Conservation (phyloP, 176 grass and related monocot species). For the Carex kokanica region DNA sequence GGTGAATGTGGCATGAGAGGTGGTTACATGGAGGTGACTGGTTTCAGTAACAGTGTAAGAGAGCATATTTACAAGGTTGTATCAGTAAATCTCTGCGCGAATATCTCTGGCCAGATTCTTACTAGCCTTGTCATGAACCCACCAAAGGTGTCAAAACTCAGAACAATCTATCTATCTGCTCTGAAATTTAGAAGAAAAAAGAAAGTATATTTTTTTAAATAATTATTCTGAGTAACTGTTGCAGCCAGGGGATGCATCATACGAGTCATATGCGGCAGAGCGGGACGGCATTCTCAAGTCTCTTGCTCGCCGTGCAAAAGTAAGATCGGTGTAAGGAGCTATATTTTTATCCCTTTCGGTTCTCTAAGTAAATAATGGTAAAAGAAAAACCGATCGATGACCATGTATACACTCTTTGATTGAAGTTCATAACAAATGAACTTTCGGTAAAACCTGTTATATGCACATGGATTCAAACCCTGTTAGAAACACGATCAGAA, state of each 20-base stretch:
- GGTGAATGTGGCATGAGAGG: constrained; percentile 70
- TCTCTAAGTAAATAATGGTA: neutral
- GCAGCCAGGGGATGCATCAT: constrained; percentile 78
- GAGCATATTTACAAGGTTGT: constrained; percentile 64
- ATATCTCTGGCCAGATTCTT: constrained; percentile 54
- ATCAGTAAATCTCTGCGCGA: constrained; percentile 61
- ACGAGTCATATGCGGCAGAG: constrained; percentile 47
- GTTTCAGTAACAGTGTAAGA: constrained; percentile 39
- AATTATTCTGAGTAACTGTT: constrained; percentile 20
- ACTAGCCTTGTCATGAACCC: constrained; percentile 63
- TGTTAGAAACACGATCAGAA: neutral
- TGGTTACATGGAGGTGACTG: constrained; percentile 68
- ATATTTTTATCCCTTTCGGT: constrained; percentile 4
- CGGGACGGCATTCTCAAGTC: constrained; percentile 50
- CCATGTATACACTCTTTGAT: neutral
- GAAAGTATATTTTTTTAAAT: neutral
- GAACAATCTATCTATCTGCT: neutral
- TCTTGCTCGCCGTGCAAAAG: constrained; percentile 62
- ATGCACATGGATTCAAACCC: neutral
- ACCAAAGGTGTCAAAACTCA: constrained; percentile 38
- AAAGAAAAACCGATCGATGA: neutral
- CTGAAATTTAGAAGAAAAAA: neutral
- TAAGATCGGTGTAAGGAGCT: neutral
- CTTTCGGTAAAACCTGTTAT: neutral
- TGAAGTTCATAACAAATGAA: neutral